phyloP scores from a whole-genome alignment of 1,284 basidiomycete species.

The Peniophora sp. region DNA sequence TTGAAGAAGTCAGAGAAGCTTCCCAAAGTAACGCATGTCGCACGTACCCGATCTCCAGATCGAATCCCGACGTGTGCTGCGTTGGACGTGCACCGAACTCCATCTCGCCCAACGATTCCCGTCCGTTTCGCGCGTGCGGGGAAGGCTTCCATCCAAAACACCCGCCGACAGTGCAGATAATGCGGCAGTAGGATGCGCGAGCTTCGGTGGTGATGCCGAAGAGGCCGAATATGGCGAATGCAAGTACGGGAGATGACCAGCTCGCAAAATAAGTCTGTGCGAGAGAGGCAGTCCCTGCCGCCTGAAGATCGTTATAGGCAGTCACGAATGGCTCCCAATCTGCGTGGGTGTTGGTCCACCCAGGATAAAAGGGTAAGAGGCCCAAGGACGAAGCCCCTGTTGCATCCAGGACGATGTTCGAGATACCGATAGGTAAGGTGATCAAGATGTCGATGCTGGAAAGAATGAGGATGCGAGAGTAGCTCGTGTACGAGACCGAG shows the following conservation, averaged over 20 bases:
- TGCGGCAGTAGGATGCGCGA: neutral
- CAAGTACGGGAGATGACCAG: neutral
- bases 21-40: too few relatives aligned
- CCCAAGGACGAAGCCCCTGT: neutral
- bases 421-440: neutral
- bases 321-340: neutral
- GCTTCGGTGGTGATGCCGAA: neutral
- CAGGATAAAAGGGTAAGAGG: neutral
- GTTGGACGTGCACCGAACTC: too few relatives aligned
- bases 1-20: too few relatives aligned
- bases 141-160: neutral
- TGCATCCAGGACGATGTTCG: neutral
- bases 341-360: neutral
- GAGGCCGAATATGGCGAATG: neutral
- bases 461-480: neutral
- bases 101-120: too few relatives aligned
- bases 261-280: neutral
- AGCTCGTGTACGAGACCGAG: neutral
- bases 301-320: neutral
- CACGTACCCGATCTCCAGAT: too few relatives aligned
- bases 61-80: too few relatives aligned
- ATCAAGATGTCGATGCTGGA: neutral
- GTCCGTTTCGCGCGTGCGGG: too few relatives aligned
- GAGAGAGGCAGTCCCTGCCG: neutral
- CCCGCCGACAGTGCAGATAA: neutral